Base-by-base conservation (phyloP, 495 filamentous ascomycete species). In the Pyrenula massariospora region DNA sequence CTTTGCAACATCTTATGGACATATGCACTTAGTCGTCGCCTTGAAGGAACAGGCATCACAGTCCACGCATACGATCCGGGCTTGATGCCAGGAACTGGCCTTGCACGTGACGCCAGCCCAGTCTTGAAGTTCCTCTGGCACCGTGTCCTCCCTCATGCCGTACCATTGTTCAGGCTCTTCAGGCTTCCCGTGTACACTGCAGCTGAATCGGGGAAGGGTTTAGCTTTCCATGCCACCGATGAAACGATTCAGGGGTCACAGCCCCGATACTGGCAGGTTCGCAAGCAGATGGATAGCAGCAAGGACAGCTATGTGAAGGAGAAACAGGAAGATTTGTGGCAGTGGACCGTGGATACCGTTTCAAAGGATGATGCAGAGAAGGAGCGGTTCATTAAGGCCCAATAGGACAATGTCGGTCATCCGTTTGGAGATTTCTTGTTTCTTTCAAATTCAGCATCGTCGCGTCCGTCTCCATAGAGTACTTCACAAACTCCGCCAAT, bases 401-500 rank as follows among this genome's bases (percentile, higher is more conserved):
- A 42, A 15, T 42, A 42, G 31, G 15, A 42, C n/a, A n/a, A n/a
- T n/a, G n/a, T n/a, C n/a, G n/a, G n/a, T 42, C 31, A 5, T 42
- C 31, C 8, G 15, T 15, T 8, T 42, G 20, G n/a, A 24, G 25
- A 24, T 50, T 55, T 53, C 11, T 47, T 22, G 31, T 25, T 31
- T 60, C 58, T 54, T 55, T 54, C 23, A 31, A 60, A 19, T 48
- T 64, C 63, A 21, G 71, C 68, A 19, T 73, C 72, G 22, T 71
- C 68, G 36, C 73, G 63, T 54, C 74, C 70, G 49, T 67, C 69
- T 8, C 76, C 77, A 56, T 79, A 80, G 0, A 80, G 61, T 3
- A 97, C 82, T 76, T 99, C 93, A 70, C 92, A 96, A n/a, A 96
- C 93, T 2, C 93, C 93, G 20, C 91, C 94, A 48, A 97, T 77